Base-by-base conservation (phyloP, 2,329 filamentous ascomycete species). In the Epicoccum nigrum region DNA sequence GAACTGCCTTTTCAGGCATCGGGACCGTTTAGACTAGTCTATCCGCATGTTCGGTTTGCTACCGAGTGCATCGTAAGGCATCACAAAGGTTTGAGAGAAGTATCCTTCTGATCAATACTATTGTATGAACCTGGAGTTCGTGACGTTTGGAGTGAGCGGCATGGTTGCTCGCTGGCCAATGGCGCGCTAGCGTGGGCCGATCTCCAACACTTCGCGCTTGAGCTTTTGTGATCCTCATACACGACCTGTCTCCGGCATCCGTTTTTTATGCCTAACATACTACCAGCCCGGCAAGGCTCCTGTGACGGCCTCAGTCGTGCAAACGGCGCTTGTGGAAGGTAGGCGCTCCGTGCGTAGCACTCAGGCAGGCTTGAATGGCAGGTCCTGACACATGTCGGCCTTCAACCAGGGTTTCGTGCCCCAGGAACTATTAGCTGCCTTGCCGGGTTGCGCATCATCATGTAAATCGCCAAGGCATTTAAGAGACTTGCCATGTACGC, bases 331-430 rank as follows among this genome's bases (percentile, higher is more conserved):
- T 68, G 58, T 55, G 48, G 30, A 56, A 55, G 49, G 51, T 62
- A 52, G 49, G 62, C 48, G 63, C 55, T 52, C 67, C 53, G 64
- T 70, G 65, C 65, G 50, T 49, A 45, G 39, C 54, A 60, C 57
- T 59, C 57, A 58, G 58, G 56, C 57, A 59, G 58, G 61, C 65
- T 50, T 61, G 56, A 62, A 58, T 49, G 55, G 62, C 57, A 42
- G 59, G 58, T 62, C 60, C 59, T 74, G 72, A 73, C 70, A 74
- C 72, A 64, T 58, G 58, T 59, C 57, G 64, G 64, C 70, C 71
- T 67, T 74, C 70, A 74, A 70, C 63, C 58, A 62, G 51, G 59
- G 72, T 74, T 74, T 74, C 72, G 73, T 68, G 69, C 65, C 66
- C 63, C 58, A 68, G 64, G 65, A 67, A 60, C 50, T 43, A 56